Evolutionary conservation across 768 basidiomycete species (phyloP).

Genomic region (Boletus huronensis): DNA sequence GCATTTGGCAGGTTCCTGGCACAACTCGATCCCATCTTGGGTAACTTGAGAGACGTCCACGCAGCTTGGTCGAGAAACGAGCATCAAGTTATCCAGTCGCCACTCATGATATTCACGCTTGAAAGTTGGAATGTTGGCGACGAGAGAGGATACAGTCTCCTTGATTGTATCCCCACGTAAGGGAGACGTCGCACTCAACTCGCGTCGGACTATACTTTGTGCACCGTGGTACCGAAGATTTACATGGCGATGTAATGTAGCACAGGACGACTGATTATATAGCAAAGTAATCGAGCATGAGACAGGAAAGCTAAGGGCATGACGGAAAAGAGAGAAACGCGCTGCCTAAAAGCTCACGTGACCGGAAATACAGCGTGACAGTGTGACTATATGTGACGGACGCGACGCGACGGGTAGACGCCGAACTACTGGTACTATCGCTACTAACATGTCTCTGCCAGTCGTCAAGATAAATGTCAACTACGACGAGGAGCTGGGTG

Average conservation of each 20-base stretch:
- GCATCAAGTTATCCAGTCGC: constrained; percentile 21
- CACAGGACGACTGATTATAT: background rate
- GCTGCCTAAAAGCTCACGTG: constrained; percentile 9
- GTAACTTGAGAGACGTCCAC: constrained; percentile 44
- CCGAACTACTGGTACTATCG: constrained; percentile 13
- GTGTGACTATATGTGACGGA: constrained; percentile 26
- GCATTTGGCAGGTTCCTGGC: constrained; percentile 37
- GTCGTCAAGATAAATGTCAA: constrained; percentile 56
- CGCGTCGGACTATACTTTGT: background rate
- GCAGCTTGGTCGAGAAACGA: constrained; percentile 25
- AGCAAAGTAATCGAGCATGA: background rate
- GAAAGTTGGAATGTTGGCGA: constrained; percentile 29
- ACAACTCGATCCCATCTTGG: constrained; percentile 45
- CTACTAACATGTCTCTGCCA: constrained; percentile 59
- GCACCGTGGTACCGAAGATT: no score
- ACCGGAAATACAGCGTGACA: constrained; percentile 4
- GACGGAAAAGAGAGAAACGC: background rate
- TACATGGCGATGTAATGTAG: background rate
- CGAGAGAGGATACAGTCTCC: constrained; percentile 22
- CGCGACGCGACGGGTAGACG: constrained; percentile 27
- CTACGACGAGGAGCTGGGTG: constrained; percentile 74
- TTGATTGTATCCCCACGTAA: constrained; percentile 15
- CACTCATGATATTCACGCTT: constrained; percentile 25
- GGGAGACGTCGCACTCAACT: background rate
- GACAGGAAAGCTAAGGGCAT: no score